Conservation (phyloP, 192 early-diverging fungal species). For the Linnemannia schmuckeri region DNA sequence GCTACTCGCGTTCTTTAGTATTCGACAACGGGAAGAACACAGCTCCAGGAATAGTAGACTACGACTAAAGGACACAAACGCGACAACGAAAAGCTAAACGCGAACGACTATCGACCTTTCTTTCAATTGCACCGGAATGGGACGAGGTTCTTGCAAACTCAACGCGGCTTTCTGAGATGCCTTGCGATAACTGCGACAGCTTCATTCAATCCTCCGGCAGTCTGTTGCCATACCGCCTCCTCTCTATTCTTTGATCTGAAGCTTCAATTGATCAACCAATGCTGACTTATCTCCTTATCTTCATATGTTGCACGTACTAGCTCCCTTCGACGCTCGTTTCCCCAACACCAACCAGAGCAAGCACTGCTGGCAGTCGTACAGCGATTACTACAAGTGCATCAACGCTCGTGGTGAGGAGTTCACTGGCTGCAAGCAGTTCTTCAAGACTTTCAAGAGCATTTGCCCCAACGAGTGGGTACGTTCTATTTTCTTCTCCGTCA, state of each 20-base stretch:
- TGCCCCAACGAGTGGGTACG: slow-evolving; percentile 95
- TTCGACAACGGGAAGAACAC: background rate
- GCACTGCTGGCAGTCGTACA: slow-evolving; percentile 99
- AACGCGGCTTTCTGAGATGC: background rate
- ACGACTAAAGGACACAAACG: background rate
- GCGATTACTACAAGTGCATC: slow-evolving; percentile 94
- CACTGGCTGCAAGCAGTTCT: slow-evolving; percentile 93
- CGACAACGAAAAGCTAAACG: background rate
- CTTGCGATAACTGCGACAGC: background rate
- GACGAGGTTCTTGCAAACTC: background rate
- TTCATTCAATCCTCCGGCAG: background rate
- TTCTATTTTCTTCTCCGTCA: background rate
- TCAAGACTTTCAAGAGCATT: slow-evolving; percentile 83
- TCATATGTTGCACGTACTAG: slow-evolving; percentile 26
- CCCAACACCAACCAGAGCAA: slow-evolving; percentile 99
- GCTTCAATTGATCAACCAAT: background rate
- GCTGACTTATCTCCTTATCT: background rate
- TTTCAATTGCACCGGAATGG: background rate
- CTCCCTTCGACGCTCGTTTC: slow-evolving; percentile 82
- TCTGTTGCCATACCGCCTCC: background rate
- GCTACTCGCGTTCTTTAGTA: background rate
- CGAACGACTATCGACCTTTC: background rate
- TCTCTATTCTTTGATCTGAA: background rate
- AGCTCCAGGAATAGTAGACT: background rate
- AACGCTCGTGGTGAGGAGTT: slow-evolving; percentile 96